A percentile compares a stretch with the other conserved stretches of the same genome.
Conservation (phyloP, 352 stramenopile genomes). For the Pythium volutum region DNA sequence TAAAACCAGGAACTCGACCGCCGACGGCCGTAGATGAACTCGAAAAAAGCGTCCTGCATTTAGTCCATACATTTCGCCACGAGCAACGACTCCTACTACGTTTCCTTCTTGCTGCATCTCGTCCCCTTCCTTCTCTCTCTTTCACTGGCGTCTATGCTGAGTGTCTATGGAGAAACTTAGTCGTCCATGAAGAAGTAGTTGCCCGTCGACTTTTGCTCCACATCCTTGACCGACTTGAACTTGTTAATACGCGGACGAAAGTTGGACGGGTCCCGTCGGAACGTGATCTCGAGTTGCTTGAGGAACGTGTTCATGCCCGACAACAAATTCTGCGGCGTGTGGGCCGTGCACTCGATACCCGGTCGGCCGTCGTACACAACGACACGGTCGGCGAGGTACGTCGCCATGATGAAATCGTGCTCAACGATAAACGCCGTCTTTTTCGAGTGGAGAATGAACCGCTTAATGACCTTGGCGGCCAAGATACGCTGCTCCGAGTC, state of each 20-base stretch:
- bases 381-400: constrained; percentile 97
- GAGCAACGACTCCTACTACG: not conserved
- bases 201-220: constrained; percentile 95
- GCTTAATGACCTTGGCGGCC: constrained; percentile 99
- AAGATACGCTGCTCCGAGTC: constrained; percentile 99
- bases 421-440: constrained; percentile 99
- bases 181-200: constrained; percentile 99
- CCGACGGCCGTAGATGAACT: not conserved
- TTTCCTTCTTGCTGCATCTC: not conserved
- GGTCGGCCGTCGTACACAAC: constrained; percentile 95
- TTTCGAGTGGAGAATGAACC: constrained; percentile 99
- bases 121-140: not conserved
- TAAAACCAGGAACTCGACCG: constrained; percentile 9
- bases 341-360: constrained; percentile 97
- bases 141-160: not conserved
- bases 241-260: constrained; percentile 98
- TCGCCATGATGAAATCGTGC: constrained; percentile 99
- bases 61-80: not conserved
- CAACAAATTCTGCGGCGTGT: constrained; percentile 93
- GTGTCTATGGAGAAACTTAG: constrained; percentile 42
- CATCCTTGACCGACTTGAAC: constrained; percentile 95
- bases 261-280: constrained; percentile 99
- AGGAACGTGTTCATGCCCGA: constrained; percentile 99
- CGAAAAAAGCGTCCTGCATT: too few relatives aligned
- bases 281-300: constrained; percentile 98